Evolutionary conservation across 1,284 basidiomycete species (phyloP).

Genomic region (Irpex sp.): DNA sequence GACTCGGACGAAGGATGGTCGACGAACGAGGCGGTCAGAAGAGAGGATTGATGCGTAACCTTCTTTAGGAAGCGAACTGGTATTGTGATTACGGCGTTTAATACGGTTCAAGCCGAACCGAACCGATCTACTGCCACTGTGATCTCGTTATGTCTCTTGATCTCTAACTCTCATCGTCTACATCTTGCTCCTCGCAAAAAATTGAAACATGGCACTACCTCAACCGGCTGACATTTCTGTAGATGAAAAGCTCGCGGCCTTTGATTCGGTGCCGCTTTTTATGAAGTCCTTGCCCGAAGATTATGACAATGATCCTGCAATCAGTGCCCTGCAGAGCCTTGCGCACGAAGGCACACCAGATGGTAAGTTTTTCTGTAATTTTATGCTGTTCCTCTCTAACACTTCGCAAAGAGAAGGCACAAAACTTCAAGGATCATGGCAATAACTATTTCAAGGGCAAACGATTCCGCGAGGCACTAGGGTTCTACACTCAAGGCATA

Average conservation of each 20-base stretch:
- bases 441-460: slow-evolving; percentile 92
- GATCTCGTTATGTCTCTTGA: not conserved
- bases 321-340: slow-evolving; percentile 86
- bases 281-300: slow-evolving; percentile 86
- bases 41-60: slow-evolving; percentile 1
- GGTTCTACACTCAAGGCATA: slow-evolving; percentile 89
- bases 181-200: not conserved
- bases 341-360: slow-evolving; percentile 90
- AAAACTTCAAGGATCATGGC: slow-evolving; percentile 93
- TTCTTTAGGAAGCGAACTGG: not conserved
- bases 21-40: not conserved
- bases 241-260: slow-evolving; percentile 44
- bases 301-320: slow-evolving; percentile 54
- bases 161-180: not conserved
- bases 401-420: slow-evolving; percentile 69
- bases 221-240: slow-evolving; percentile 34
- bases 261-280: slow-evolving; percentile 79
- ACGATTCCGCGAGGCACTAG: slow-evolving; percentile 81
- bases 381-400: not conserved
- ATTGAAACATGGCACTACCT: slow-evolving; percentile 19
- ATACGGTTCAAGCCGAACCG: not conserved
- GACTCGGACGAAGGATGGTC: slow-evolving; percentile 4
- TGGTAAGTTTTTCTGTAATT: slow-evolving; percentile 54
- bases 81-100: not conserved
- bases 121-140: not conserved